Conservation (phyloP, 1,284 basidiomycete genomes). For the Papiliotrema fonsecae region DNA sequence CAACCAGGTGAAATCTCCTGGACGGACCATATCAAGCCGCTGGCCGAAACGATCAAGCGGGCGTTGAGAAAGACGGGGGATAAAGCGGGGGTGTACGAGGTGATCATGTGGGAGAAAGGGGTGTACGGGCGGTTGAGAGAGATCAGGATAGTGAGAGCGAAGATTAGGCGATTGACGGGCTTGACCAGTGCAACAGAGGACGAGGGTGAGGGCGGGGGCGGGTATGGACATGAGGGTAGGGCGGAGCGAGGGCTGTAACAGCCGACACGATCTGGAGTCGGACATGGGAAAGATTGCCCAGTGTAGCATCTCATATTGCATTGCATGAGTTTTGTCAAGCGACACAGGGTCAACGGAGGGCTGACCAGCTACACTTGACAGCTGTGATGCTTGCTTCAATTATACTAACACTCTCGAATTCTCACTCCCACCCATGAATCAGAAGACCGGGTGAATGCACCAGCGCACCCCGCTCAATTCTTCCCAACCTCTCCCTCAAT, state of each 20-base stretch:
- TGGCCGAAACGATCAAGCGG: constrained; percentile 15
- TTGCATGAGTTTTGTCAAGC: constrained; percentile 3
- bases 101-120: not conserved
- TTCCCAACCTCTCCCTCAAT: constrained; percentile 43
- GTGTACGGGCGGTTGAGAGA: not conserved
- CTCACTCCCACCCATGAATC: not conserved
- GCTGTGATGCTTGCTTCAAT: not conserved
- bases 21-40: constrained; percentile 26
- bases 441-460: not conserved
- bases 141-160: not conserved
- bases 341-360: not conserved
- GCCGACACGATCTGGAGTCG: not conserved
- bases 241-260: not conserved
- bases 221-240: not conserved
- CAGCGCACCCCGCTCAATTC: not conserved
- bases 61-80: not conserved
- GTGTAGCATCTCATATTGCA: not conserved
- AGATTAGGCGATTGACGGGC: too few species aligned
- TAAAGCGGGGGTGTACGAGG: not conserved
- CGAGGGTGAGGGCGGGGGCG: not conserved
- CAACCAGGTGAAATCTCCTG: not conserved
- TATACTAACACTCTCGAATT: not conserved
- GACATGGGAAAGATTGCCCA: not conserved
- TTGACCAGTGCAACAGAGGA: not conserved
- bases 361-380: not conserved